phyloP scores from a whole-genome alignment of 2,329 filamentous ascomycete species.

The Beauveria medogensis region DNA sequence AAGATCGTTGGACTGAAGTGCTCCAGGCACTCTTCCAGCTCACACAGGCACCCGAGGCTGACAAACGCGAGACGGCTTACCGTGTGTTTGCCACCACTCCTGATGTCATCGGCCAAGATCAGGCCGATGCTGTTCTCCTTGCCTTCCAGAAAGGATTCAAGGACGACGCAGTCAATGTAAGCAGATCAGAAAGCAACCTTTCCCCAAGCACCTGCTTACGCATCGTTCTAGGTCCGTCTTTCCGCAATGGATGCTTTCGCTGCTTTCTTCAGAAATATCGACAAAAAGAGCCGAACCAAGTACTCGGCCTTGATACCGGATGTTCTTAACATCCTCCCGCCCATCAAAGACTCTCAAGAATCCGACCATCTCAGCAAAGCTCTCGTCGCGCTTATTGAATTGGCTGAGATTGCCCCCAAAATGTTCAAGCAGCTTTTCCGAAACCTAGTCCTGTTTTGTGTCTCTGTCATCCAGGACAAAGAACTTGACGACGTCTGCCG shows the following conservation, averaged over 20 bases:
- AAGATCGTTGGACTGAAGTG: slow-evolving; percentile 82
- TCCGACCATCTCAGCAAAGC: slow-evolving; percentile 88
- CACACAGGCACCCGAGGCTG: slow-evolving; percentile 75
- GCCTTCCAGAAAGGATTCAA: slow-evolving; percentile 91
- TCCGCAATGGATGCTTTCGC: slow-evolving; percentile 96
- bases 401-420: slow-evolving; percentile 88
- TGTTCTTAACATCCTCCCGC: slow-evolving; percentile 87
- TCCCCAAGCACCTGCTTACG: slow-evolving; percentile 14
- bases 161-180: slow-evolving; percentile 72
- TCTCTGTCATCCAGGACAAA: slow-evolving; percentile 93
- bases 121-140: slow-evolving; percentile 79
- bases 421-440: slow-evolving; percentile 97
- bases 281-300: slow-evolving; percentile 80
- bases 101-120: slow-evolving; percentile 90
- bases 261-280: slow-evolving; percentile 85
- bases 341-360: slow-evolving; percentile 84
- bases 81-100: slow-evolving; percentile 93
- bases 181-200: slow-evolving; percentile 18
- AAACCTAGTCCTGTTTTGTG: slow-evolving; percentile 84
- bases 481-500: slow-evolving; percentile 82
- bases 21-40: slow-evolving; percentile 79
- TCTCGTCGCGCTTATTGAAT: slow-evolving; percentile 82
- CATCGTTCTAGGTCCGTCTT: slow-evolving; percentile 61
- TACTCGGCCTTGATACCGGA: slow-evolving; percentile 84
- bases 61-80: slow-evolving; percentile 86